Conservation (phyloP, 495 filamentous ascomycete genomes). For the Tuber microsphaerosporum region DNA sequence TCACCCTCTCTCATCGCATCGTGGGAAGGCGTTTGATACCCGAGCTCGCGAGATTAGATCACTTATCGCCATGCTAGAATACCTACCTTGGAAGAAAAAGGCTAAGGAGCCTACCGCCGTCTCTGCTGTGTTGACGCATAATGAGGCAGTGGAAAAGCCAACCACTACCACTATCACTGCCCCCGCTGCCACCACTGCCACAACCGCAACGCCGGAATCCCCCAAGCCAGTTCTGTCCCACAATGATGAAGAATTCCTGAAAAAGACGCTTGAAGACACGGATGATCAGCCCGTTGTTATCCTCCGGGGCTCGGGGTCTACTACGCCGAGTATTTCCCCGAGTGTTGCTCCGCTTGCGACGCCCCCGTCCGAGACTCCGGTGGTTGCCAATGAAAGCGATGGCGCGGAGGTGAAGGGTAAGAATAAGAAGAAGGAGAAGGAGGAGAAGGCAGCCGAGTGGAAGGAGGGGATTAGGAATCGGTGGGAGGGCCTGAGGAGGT, state of each 20-base stretch:
- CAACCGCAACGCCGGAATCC: slow-evolving; percentile 6
- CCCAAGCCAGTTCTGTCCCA: slow-evolving; percentile 49
- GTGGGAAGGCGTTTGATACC: background rate
- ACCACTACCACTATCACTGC: background rate
- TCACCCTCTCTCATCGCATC: background rate
- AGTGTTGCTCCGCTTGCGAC: slow-evolving; percentile 8
- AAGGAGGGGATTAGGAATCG: slow-evolving; percentile 45
- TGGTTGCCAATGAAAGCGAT: slow-evolving; percentile 43
- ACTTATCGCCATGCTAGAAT: slow-evolving; percentile 25
- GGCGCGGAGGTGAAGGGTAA: slow-evolving; percentile 33
- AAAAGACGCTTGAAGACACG: slow-evolving; percentile 18
- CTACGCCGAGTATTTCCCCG: slow-evolving; percentile 9
- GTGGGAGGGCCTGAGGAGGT: slow-evolving; percentile 37
- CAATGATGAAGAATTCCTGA: slow-evolving; percentile 53
- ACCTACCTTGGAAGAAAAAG: slow-evolving; percentile 26
- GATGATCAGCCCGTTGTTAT: slow-evolving; percentile 45
- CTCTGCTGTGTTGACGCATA: slow-evolving; percentile 10
- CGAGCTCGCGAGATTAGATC: background rate
- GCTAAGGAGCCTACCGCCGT: slow-evolving; percentile 10
- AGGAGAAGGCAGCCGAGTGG: slow-evolving; percentile 48
- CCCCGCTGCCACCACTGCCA: background rate
- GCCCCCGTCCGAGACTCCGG: slow-evolving; percentile 45
- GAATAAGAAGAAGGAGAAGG: slow-evolving; percentile 42
- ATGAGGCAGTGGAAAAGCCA: slow-evolving; percentile 1
- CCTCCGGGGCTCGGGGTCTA: slow-evolving; percentile 22